These are phyloP conservation scores for Oemleria cerasiformis DNA, from an alignment of 306 rosid species.

Conservation along the genomic window DNA sequence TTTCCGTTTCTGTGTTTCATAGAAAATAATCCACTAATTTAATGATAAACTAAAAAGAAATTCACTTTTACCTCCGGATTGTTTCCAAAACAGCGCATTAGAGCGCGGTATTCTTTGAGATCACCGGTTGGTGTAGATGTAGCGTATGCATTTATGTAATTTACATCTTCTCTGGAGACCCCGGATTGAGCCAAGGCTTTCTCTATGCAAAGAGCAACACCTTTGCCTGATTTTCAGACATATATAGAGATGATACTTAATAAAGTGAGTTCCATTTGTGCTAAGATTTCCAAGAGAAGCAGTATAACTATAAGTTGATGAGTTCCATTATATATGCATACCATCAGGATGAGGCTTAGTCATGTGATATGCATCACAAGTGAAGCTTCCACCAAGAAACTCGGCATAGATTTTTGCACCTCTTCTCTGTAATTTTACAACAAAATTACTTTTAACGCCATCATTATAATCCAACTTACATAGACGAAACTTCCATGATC, in stretches of 20 bases:
- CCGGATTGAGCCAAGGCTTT: slow-evolving; percentile 65
- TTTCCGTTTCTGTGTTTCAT: too few relatives aligned
- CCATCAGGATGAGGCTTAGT: slow-evolving; percentile 74
- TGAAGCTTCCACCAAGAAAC: slow-evolving; percentile 77
- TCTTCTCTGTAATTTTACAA: slow-evolving; percentile 78
- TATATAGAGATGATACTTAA: background rate
- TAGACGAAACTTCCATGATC: background rate
- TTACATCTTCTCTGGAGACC: slow-evolving; percentile 65
- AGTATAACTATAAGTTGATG: too few relatives aligned
- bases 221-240: slow-evolving; percentile 43
- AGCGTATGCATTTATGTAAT: slow-evolving; percentile 76
- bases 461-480: too few relatives aligned
- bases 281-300: too few relatives aligned
- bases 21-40: too few relatives aligned
- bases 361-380: slow-evolving; percentile 63
- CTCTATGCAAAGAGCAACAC: slow-evolving; percentile 69
- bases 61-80: slow-evolving; percentile 44
- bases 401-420: slow-evolving; percentile 72
- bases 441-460: too few relatives aligned
- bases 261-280: too few relatives aligned
- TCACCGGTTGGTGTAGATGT: slow-evolving; percentile 70
- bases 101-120: slow-evolving; percentile 64
- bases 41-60: background rate
- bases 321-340: too few relatives aligned
- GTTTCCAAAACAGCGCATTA: slow-evolving; percentile 57